These are phyloP conservation scores for Theobroma cacao DNA, from an alignment of 345 rosid species.

Conservation along the genomic window DNA sequence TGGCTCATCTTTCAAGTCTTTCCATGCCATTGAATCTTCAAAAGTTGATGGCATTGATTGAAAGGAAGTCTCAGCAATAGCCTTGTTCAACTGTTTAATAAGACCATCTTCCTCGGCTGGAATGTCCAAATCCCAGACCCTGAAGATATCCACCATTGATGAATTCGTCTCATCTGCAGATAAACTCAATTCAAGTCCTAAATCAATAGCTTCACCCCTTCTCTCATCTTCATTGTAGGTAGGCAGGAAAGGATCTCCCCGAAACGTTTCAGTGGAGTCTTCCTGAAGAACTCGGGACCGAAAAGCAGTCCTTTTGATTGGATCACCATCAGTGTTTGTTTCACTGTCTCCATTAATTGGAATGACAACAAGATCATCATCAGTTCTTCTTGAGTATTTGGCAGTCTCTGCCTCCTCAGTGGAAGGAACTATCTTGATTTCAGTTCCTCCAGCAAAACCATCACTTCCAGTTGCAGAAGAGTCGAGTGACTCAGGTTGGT, in stretches of 20 bases:
- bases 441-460: constrained; percentile 17
- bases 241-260: constrained; percentile 32
- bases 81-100: constrained; percentile 44
- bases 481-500: constrained; percentile 33
- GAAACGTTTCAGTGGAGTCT: constrained; percentile 25
- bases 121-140: constrained; percentile 67
- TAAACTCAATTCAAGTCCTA: constrained; percentile 13
- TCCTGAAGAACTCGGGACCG: constrained; percentile 19
- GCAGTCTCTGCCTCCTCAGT: constrained; percentile 9
- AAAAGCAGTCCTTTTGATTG: constrained; percentile 21
- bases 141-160: constrained; percentile 46
- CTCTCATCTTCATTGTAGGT: constrained; percentile 27
- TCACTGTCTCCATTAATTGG: constrained; percentile 18
- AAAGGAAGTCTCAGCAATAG: constrained; percentile 32
- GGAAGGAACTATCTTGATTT: constrained; percentile 16
- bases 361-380: background rate
- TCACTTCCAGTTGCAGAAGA: constrained; percentile 18
- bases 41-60: constrained; percentile 12
- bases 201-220: constrained; percentile 15
- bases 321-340: constrained; percentile 1
- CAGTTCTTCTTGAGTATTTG: background rate
- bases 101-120: constrained; percentile 49
- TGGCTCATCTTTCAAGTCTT: constrained; percentile 29
- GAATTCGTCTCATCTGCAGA: constrained; percentile 22
- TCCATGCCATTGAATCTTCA: constrained; percentile 28